Percentiles rank a stretch among this genome's conserved stretches.
These are phyloP conservation scores for Fusarium liriodendri DNA, from an alignment of 2,329 filamentous ascomycete genomes.

Conservation along the genomic window DNA sequence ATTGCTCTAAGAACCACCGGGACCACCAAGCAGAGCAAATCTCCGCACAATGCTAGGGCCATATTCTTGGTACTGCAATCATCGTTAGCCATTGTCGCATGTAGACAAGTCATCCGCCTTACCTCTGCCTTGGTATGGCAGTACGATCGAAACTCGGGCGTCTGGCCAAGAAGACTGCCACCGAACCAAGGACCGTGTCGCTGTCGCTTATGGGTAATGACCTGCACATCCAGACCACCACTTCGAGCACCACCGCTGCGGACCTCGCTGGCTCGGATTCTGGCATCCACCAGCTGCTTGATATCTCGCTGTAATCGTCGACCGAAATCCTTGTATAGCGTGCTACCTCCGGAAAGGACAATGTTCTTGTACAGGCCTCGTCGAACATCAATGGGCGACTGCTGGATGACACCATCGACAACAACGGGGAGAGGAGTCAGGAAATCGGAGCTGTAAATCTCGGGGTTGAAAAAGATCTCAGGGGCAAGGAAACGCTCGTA, in stretches of 20 bases:
- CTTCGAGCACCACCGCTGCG: conserved; percentile 92
- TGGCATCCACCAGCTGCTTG: conserved; percentile 91
- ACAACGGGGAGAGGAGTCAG: conserved; percentile 93
- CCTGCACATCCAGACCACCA: conserved; percentile 94
- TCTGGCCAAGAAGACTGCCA: conserved; percentile 94
- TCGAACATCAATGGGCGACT: conserved; percentile 96
- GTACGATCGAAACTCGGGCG: conserved; percentile 97
- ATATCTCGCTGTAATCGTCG: conserved; percentile 96
- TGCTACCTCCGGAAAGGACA: conserved; percentile 95
- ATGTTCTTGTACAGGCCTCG: conserved; percentile 99
- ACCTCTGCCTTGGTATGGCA: conserved; percentile 92
- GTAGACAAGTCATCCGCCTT: conserved; percentile 36
- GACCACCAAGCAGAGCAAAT: conserved; percentile 93
- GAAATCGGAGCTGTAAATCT: conserved; percentile 99
- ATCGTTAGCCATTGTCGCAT: conserved; percentile 16
- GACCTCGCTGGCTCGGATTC: conserved; percentile 92
- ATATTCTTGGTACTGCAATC: conserved; percentile 86
- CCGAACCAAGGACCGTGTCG: conserved; percentile 98
- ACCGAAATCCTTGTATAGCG: conserved; percentile 98
- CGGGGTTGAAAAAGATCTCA: conserved; percentile 99
- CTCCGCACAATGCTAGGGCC: conserved; percentile 94
- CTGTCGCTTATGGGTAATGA: conserved; percentile 97
- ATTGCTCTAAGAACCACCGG: conserved; percentile 75
- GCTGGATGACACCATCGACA: conserved; percentile 96
- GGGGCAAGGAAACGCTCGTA: conserved; percentile 98